Conservation (phyloP, 441 rosid genomes). For the Macaranga tanarius region DNA sequence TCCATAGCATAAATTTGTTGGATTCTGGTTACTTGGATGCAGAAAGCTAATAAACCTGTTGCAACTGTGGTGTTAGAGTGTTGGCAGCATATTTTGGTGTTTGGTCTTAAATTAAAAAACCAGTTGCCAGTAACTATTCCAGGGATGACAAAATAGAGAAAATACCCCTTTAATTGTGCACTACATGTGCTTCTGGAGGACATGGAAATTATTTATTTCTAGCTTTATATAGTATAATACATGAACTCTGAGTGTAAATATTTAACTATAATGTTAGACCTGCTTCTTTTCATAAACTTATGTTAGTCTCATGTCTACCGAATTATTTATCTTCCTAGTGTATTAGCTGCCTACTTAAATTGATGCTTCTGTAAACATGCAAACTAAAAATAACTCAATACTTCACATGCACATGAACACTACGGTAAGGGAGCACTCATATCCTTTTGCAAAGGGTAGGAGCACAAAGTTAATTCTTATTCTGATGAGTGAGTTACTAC, state of each 20-base stretch:
- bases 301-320: not conserved
- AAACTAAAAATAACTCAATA: not conserved
- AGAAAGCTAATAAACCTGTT: not conserved
- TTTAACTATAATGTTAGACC: not conserved
- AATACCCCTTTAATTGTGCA: not conserved
- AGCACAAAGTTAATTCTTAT: not conserved
- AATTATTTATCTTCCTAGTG: not conserved
- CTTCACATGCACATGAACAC: not conserved
- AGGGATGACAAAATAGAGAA: not conserved
- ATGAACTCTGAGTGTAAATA: not conserved
- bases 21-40: not conserved
- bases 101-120: not conserved
- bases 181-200: constrained; percentile 4
- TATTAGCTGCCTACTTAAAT: not conserved
- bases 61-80: not conserved
- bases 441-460: not conserved
- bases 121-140: not conserved
- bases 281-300: not conserved
- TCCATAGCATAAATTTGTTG: not conserved
- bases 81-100: not conserved
- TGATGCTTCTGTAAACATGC: not conserved
- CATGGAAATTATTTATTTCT: not conserved
- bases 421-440: not conserved
- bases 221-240: not conserved
- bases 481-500: not conserved